phyloP scores from a whole-genome alignment of 257 asterid species.

The Henckelia pumila region DNA sequence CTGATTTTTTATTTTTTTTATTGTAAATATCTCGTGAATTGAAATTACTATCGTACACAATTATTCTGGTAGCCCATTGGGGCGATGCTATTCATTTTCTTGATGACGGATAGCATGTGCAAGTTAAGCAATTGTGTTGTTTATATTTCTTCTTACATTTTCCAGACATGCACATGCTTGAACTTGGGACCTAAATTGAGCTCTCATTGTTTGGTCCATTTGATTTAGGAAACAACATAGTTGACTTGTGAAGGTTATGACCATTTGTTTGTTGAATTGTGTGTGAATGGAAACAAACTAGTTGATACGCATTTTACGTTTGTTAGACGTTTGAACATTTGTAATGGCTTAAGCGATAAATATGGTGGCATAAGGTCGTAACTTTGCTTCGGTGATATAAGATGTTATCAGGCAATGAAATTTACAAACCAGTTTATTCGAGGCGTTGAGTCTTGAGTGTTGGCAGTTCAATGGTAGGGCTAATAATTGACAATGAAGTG shows the following conservation, averaged over 20 bases:
- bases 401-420: not conserved
- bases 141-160: not conserved
- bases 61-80: not conserved
- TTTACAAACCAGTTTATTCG: not conserved
- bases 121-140: not conserved
- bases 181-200: not conserved
- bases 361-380: not conserved
- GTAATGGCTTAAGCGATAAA: not conserved
- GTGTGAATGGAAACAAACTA: not conserved
- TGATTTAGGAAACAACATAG: no score
- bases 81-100: not conserved
- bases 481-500: not conserved
- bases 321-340: not conserved
- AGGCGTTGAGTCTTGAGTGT: not conserved
- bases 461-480: not conserved
- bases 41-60: not conserved
- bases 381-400: not conserved
- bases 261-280: not conserved
- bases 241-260: no score
- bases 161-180: not conserved
- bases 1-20: not conserved
- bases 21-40: not conserved
- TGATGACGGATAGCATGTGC: not conserved
- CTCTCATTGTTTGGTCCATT: no score
- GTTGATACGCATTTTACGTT: not conserved